Conservation (phyloP, 768 basidiomycete species). For the Wakefieldia striispora region DNA sequence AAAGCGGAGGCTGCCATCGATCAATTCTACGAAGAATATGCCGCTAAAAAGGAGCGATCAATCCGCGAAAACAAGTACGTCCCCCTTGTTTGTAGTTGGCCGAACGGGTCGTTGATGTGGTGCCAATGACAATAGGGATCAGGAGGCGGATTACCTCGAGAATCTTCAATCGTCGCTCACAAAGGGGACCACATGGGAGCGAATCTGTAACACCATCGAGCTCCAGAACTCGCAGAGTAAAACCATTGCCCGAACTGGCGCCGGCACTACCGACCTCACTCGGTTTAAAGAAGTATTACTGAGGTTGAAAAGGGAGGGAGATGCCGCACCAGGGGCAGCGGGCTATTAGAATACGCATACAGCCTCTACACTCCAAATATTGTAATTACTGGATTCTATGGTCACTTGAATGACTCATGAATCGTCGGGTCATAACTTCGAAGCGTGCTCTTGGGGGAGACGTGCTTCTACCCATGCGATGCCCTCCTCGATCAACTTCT, state of each 20-base stretch:
- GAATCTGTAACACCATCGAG: constrained; percentile 82
- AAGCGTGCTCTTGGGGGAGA: constrained; percentile 13
- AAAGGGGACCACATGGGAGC: constrained; percentile 92
- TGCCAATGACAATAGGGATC: constrained; percentile 57
- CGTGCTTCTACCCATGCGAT: constrained; percentile 45
- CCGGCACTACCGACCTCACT: constrained; percentile 84
- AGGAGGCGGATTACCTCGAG: constrained; percentile 78
- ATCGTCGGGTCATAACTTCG: constrained; percentile 27
- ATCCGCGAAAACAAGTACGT: constrained; percentile 93
- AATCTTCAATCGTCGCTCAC: constrained; percentile 74
- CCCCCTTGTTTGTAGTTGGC: neutral
- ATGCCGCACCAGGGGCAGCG: constrained; percentile 86
- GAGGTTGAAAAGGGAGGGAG: constrained; percentile 85
- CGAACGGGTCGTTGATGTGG: neutral
- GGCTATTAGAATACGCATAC: constrained; percentile 61
- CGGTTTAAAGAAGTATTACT: constrained; percentile 93
- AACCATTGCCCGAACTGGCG: constrained; percentile 82
- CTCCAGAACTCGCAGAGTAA: constrained; percentile 98
- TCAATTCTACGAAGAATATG: constrained; percentile 87
- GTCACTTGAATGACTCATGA: no score
- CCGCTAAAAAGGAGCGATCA: constrained; percentile 82
- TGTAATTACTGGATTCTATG: constrained; percentile 1
- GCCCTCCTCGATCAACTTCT: constrained; percentile 54
- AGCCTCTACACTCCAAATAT: constrained; percentile 4
- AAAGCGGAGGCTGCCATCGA: constrained; percentile 87